Conservation (phyloP, 192 early-diverging fungal species). For the Linnemannia exigua region DNA sequence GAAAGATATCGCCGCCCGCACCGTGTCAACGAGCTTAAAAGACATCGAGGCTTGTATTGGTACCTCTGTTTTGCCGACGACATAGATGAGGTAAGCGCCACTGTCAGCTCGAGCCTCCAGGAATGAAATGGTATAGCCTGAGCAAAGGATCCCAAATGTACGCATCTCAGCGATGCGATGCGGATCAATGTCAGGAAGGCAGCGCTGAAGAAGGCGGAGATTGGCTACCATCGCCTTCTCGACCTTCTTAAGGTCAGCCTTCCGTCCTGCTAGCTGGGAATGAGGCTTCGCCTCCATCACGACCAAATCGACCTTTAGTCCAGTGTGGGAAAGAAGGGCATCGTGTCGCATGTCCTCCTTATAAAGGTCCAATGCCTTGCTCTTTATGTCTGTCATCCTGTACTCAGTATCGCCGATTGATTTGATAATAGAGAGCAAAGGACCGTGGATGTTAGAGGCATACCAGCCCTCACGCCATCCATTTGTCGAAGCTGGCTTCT, state of each 20-base stretch:
- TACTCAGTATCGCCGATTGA: slow-evolving; percentile 29
- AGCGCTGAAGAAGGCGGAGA: slow-evolving; percentile 19
- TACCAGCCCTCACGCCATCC: slow-evolving; percentile 27
- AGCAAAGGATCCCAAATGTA: slow-evolving; percentile 30
- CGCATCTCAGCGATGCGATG: slow-evolving; percentile 15
- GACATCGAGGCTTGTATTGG: slow-evolving; percentile 20
- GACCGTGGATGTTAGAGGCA: slow-evolving; percentile 26
- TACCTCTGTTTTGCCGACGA: slow-evolving; percentile 26
- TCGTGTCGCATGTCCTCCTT: slow-evolving; percentile 29
- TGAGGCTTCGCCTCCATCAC: slow-evolving; percentile 27
- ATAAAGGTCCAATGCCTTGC: slow-evolving; percentile 22
- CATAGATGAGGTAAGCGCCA: slow-evolving; percentile 28
- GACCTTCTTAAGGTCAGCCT: slow-evolving; percentile 26
- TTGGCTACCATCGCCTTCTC: slow-evolving; percentile 31
- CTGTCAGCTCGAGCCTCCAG: slow-evolving; percentile 16
- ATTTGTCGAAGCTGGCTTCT: slow-evolving; percentile 25
- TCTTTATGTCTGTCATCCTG: slow-evolving; percentile 31
- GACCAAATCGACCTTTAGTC: slow-evolving; percentile 30
- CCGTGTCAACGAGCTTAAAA: slow-evolving; percentile 31
- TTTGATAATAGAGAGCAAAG: slow-evolving; percentile 35
- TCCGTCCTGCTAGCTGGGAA: slow-evolving; percentile 29
- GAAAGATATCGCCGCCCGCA: slow-evolving; percentile 22
- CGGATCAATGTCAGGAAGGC: slow-evolving; percentile 20
- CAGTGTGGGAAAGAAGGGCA: slow-evolving; percentile 20
- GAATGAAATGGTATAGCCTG: slow-evolving; percentile 31